These are phyloP conservation scores for Ilyonectria destructans DNA, from an alignment of 2,329 filamentous ascomycete species.

Conservation along the genomic window DNA sequence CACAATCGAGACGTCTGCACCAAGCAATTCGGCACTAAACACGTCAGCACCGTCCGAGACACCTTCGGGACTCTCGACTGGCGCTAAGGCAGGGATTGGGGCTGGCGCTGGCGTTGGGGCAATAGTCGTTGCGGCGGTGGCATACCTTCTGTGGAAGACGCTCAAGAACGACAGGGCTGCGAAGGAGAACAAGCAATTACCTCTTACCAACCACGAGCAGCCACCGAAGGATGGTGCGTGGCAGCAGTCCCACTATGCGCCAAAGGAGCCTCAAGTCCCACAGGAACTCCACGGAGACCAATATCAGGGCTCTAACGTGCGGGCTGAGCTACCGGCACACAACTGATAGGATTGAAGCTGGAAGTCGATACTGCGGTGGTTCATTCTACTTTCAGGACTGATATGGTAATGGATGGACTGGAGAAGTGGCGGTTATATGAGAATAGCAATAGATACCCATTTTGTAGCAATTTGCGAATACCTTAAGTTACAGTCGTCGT, in stretches of 20 bases:
- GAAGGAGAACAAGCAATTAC: slow-evolving; percentile 13
- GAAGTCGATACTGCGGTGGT: neutral
- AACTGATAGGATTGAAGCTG: neutral
- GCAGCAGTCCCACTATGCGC: slow-evolving; percentile 25
- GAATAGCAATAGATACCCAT: neutral
- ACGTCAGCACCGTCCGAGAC: neutral
- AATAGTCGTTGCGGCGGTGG: slow-evolving; percentile 9
- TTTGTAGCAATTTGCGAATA: slow-evolving; percentile 1
- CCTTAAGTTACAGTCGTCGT: neutral
- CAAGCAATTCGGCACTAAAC: slow-evolving; percentile 2
- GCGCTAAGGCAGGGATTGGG: slow-evolving; percentile 36
- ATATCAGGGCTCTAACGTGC: slow-evolving; percentile 22
- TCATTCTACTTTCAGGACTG: neutral
- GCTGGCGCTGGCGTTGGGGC: slow-evolving; percentile 26
- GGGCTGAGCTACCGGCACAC: slow-evolving; percentile 34
- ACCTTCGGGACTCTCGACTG: slow-evolving; percentile 9
- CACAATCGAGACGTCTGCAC: slow-evolving; percentile 1
- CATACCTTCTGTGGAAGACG: slow-evolving; percentile 37
- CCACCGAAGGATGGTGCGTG: slow-evolving; percentile 14
- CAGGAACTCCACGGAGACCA: slow-evolving; percentile 35
- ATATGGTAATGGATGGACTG: neutral
- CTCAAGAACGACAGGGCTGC: slow-evolving; percentile 27
- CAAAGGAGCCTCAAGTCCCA: slow-evolving; percentile 9
- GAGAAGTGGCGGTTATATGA: neutral
- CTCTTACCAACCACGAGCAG: neutral